Evolutionary conservation across 345 rosid genomes (phyloP), one percentile per base, ranked within the genome.

Genomic region (Eucalyptus guilfoylei): DNA sequence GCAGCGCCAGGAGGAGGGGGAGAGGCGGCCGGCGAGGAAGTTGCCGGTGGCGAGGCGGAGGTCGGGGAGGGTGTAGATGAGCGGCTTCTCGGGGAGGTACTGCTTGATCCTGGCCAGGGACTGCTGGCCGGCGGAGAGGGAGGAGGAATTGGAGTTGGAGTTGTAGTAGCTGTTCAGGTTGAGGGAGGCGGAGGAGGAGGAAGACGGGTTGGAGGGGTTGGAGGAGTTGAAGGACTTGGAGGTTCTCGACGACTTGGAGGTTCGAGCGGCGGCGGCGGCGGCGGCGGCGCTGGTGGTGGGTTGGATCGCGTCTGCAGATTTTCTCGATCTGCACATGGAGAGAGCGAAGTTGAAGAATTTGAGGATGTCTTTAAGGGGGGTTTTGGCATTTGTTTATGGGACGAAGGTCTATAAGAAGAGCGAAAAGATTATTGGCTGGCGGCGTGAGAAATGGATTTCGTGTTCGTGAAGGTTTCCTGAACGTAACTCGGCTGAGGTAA

Each of bases 1-100:
- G 93, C 93, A 92, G 86, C 93, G 95, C 95, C 95, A 93, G 47
- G 95, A 92, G 21, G 94, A 87, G 26, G 93, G 40, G 50, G 93
- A 92, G 90, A 90, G 55, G 54, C 90, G 91, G 34, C 90, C 90
- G 80, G 90, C 86, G 88, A 91, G 93, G 91, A 93, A 91, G 92
- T 90, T 91, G 85, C 89, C 87, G 88, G 94, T 93, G 91, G 94
- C 93, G 88, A 93, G 49, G 28, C 91, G 91, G 87, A 93, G 92
- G 87, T 93, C 93, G 89, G 92, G 88, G 88, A 93, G 89, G 90
- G 90, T 90, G 90, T 93, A 93, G 89, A 93, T 90, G 88, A 62
- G 86, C 24, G 92, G 92, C 88, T 49, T 92, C 13, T 91, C 91
- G 40, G 93, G 89, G 49, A 90, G 49, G 88, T 26, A 81, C 49